Base-by-base conservation (phyloP, 148 eudicot genomes). In the Chenopodium quinoa region DNA sequence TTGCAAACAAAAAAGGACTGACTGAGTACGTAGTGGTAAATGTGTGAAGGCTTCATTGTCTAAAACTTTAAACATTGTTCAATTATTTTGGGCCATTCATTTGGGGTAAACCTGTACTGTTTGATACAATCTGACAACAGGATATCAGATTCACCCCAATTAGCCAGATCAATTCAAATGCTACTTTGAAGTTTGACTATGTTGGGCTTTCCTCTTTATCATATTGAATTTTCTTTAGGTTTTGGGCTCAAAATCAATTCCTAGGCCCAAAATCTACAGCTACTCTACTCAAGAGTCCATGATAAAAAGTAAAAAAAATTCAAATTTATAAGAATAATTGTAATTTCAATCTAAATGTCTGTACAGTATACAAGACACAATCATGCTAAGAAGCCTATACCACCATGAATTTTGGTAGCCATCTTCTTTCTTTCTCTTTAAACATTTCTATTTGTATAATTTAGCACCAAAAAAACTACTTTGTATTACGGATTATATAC, bases 321-420 rank as follows among this genome's bases (percentile, higher is more conserved):
- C 19, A 12, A 25, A 74, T 74, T 37, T 4, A 48, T 11, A 74
- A 50, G 62, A 27, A 74, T 74, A 50, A 25, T 50, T 50, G 37
- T 50, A 48, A 74, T 23, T 25, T 74, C 13, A 27, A 74, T 4
- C 10, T 27, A 52, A 8, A 10, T 74, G 77, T 73, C 77, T 74
- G 63, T 74, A 74, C 77, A 72, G 32, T 74, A 50, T 74, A 74
- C 5, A 74, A 23, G 20, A 27, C 63, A 74, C 27, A 29, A 23
- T 73, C 60, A 56, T n/a, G 2, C 77, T 16, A 48, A 27, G 37
- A 48, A 74, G 77, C 60, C 58, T 23, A 25, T 25, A 48, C 34
- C 32, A 48, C 60, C 47, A 20, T 46, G 22, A 3, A 7, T 72
- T n/a, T 73, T 40, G 56, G 75, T 54, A 72, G 48, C 56, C 54